Percentiles rank a stretch among this genome's conserved stretches.
phyloP scores from a whole-genome alignment of 2,329 filamentous ascomycete species.

The Pseudogymnoascus sp. region DNA sequence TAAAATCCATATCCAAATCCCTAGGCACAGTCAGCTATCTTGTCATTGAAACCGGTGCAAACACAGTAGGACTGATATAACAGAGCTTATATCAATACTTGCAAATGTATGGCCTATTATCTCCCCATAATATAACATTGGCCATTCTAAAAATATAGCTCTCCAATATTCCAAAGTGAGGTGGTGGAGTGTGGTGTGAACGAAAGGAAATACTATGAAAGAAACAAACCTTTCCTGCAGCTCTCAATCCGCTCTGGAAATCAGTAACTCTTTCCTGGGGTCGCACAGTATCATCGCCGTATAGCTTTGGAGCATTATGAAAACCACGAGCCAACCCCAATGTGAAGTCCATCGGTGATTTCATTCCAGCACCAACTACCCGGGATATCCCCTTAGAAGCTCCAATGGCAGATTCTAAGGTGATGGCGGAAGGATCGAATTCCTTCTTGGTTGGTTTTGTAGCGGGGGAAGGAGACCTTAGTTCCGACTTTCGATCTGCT shows the following conservation, averaged over 20 bases:
- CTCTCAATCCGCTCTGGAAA: slow-evolving; percentile 64
- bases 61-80: not conserved
- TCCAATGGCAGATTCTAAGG: slow-evolving; percentile 49
- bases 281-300: slow-evolving; percentile 74
- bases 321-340: slow-evolving; percentile 78
- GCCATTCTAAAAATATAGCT: not conserved
- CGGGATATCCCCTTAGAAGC: slow-evolving; percentile 32
- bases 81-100: not conserved
- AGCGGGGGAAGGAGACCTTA: slow-evolving; percentile 17
- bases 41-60: not conserved
- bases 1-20: slow-evolving; percentile 53
- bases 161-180: not conserved
- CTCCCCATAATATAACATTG: not conserved
- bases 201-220: not conserved
- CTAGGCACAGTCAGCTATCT: not conserved
- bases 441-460: slow-evolving; percentile 21
- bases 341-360: slow-evolving; percentile 77
- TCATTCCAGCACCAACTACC: slow-evolving; percentile 68
- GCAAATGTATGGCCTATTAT: not conserved
- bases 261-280: slow-evolving; percentile 73
- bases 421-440: slow-evolving; percentile 28
- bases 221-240: slow-evolving; percentile 56
- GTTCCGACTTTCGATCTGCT: slow-evolving; percentile 14
- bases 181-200: not conserved
- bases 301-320: slow-evolving; percentile 76